Percentiles rank a stretch among this genome's conserved stretches.
These are phyloP conservation scores for Coniochaeta sp. DNA, from an alignment of 2,329 filamentous ascomycete genomes.

Conservation along the genomic window DNA sequence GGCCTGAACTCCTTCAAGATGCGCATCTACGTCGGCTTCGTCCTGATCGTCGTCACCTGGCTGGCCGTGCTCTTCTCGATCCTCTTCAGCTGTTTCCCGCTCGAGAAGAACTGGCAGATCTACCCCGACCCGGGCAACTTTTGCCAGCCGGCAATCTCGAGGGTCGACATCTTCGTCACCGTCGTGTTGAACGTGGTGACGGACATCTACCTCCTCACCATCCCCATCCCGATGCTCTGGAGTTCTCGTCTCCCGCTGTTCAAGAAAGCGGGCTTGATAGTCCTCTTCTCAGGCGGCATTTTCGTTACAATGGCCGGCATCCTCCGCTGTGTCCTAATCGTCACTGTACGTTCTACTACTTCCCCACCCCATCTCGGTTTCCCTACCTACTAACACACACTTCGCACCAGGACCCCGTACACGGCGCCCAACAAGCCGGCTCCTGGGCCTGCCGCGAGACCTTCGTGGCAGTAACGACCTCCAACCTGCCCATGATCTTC, in stretches of 20 bases:
- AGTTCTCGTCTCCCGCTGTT: constrained; percentile 37
- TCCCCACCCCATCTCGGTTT: background rate
- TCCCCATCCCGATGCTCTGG: constrained; percentile 44
- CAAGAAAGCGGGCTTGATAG: constrained; percentile 44
- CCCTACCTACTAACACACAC: too few species aligned
- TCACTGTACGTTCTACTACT: constrained; percentile 21
- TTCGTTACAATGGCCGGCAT: constrained; percentile 50
- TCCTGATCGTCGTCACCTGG: constrained; percentile 35
- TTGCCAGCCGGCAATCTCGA: constrained; percentile 32
- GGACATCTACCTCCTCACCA: constrained; percentile 31
- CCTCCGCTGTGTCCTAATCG: constrained; percentile 44
- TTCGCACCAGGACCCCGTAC: constrained; percentile 21
- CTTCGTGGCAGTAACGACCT: constrained; percentile 30
- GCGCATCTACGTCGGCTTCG: constrained; percentile 38
- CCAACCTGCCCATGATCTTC: constrained; percentile 32
- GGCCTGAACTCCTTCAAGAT: constrained; percentile 26
- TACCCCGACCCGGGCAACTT: constrained; percentile 26
- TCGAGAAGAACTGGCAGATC: constrained; percentile 47
- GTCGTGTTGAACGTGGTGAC: constrained; percentile 30
- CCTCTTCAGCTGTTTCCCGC: constrained; percentile 38
- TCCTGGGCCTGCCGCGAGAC: constrained; percentile 33
- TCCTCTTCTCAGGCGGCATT: constrained; percentile 48
- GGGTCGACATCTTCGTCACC: constrained; percentile 28
- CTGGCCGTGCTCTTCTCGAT: constrained; percentile 37
- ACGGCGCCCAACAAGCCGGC: constrained; percentile 28